A percentile compares a stretch with the other conserved stretches of the same genome.
These are phyloP conservation scores for Arthrocladium fulminans DNA, from an alignment of 2,329 filamentous ascomycete genomes.

Conservation along the genomic window DNA sequence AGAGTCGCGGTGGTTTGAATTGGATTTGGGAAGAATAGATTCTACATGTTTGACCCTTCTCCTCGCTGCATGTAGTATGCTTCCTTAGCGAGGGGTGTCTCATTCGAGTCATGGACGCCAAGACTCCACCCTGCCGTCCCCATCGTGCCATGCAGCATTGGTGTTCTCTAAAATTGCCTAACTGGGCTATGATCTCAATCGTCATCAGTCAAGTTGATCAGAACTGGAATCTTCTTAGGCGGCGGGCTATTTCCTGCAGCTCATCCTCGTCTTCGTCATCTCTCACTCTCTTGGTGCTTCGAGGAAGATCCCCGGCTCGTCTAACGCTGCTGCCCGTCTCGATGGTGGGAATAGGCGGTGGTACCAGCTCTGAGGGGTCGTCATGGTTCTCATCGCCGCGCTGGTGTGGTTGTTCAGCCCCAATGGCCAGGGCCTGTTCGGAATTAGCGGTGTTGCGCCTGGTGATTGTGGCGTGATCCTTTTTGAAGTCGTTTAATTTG, in stretches of 20 bases:
- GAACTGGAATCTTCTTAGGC: not conserved
- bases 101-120: too few species aligned
- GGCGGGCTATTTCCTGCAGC: slow-evolving; percentile 5
- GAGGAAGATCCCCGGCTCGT: not conserved
- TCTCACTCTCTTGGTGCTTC: not conserved
- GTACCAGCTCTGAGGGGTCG: not conserved
- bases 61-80: too few species aligned
- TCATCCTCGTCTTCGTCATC: slow-evolving; percentile 8
- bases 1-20: too few species aligned
- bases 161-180: too few species aligned
- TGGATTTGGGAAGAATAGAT: too few species aligned
- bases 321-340: too few species aligned
- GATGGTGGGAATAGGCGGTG: not conserved
- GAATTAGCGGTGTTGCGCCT: not conserved
- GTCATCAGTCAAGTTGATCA: slow-evolving; percentile 13
- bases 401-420: not conserved
- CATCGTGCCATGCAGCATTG: too few species aligned
- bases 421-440: not conserved
- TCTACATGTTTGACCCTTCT: too few species aligned
- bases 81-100: too few species aligned
- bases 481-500: not conserved
- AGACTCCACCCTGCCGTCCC: too few species aligned
- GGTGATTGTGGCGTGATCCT: not conserved
- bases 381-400: too few species aligned
- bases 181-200: not conserved